A percentile compares a stretch with the other conserved stretches of the same genome.
These are phyloP conservation scores for Xylaria sp. DNA, from an alignment of 2,329 filamentous ascomycete genomes.

Conservation along the genomic window DNA sequence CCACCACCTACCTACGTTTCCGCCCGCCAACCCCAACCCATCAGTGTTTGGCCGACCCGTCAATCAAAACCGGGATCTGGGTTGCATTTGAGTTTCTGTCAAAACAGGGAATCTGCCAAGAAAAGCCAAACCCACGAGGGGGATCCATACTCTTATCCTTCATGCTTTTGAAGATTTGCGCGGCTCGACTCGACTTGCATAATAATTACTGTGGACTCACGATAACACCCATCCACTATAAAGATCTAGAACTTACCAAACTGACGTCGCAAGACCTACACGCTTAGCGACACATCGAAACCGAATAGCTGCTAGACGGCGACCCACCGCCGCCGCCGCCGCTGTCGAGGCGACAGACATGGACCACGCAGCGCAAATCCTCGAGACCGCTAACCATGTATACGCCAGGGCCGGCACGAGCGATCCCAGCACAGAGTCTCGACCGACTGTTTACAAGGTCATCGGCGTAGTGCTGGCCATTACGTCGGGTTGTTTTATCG, in stretches of 20 bases:
- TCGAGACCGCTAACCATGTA: conserved; percentile 39
- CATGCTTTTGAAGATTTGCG: conserved; percentile 15
- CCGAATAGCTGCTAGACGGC: conserved; percentile 8
- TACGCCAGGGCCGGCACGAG: conserved; percentile 48
- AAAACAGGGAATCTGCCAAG: not conserved
- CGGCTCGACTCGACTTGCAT: conserved; percentile 4
- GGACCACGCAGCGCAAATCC: conserved; percentile 42
- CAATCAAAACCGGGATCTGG: conserved; percentile 2
- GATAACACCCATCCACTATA: conserved; percentile 1
- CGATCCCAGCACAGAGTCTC: conserved; percentile 31
- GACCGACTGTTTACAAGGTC: conserved; percentile 71
- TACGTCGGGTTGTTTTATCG: conserved; percentile 89
- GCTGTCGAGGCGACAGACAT: conserved; percentile 31
- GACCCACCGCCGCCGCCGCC: conserved; percentile 27
- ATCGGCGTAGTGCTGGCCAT: conserved; percentile 86
- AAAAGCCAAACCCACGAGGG: not conserved
- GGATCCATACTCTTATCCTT: not conserved
- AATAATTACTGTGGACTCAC: not conserved
- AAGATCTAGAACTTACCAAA: not conserved
- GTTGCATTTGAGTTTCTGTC: not conserved
- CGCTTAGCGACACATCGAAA: conserved; percentile 2
- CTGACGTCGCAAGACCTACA: not conserved
- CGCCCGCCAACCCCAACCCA: not conserved
- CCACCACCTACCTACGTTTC: not conserved
- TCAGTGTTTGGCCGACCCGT: conserved; percentile 10